Evolutionary conservation across 202 grass and related monocot genomes (phyloP).

Genomic region (Schoenoplectus tabernaemontani): DNA sequence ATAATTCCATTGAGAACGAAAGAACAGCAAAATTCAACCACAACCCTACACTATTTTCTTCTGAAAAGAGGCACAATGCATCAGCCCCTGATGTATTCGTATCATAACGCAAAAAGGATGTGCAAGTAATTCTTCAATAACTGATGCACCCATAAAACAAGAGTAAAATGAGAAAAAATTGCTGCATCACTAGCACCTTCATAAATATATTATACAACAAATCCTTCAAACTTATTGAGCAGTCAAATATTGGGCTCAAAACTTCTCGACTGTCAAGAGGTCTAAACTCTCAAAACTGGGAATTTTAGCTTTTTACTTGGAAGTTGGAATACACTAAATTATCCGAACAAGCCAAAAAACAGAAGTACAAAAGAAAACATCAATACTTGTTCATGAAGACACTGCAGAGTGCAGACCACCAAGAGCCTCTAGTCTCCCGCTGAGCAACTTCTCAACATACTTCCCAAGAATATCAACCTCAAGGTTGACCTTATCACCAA

Average conservation of each 20-base stretch:
- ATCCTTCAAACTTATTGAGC: neutral
- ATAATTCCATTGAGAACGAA: neutral
- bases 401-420: neutral
- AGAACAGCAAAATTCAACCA: neutral
- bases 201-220: neutral
- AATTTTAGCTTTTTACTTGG: too few relatives aligned
- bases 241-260: neutral
- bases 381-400: neutral
- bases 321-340: neutral
- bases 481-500: constrained; percentile 80
- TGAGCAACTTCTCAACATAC: constrained; percentile 80
- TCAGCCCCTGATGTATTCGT: neutral
- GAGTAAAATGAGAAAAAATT: neutral
- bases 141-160: neutral
- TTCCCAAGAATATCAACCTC: constrained; percentile 95
- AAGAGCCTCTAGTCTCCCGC: constrained; percentile 32
- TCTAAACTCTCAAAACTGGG: neutral
- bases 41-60: neutral
- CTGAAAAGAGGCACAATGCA: too few relatives aligned
- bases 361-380: neutral
- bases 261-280: too few relatives aligned
- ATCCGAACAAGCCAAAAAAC: neutral
- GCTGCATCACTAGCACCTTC: neutral
- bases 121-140: neutral
- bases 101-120: neutral